Evolutionary conservation across 768 basidiomycete genomes (phyloP).

Genomic region (Cyclocybe aegerita): DNA sequence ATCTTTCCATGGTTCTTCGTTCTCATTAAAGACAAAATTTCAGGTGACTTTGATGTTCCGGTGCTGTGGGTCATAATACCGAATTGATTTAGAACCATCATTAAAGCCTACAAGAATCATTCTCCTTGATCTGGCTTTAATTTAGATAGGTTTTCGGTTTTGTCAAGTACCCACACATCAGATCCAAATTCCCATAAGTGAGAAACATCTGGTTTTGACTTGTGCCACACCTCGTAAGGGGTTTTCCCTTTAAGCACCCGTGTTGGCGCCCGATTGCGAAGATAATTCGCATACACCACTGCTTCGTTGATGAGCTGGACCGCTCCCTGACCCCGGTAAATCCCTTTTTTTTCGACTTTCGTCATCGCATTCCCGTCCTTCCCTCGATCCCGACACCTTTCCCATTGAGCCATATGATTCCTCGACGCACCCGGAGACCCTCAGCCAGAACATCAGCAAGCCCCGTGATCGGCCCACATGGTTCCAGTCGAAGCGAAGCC

Average conservation of each 20-base stretch:
- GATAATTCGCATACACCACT: conserved; percentile 23
- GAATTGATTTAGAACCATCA: conserved; percentile 21
- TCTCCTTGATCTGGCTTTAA: conserved; percentile 18
- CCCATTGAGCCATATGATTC: too few relatives aligned
- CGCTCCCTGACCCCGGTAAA: too few relatives aligned
- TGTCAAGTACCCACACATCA: conserved; percentile 22
- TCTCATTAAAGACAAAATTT: conserved; percentile 25
- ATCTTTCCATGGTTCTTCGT: conserved; percentile 9
- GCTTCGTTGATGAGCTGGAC: too few relatives aligned
- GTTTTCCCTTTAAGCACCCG: conserved; percentile 18
- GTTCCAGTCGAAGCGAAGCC: too few relatives aligned
- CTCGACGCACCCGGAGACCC: too few relatives aligned
- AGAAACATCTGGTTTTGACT: conserved; percentile 20
- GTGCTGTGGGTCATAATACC: conserved; percentile 20
- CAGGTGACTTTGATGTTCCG: conserved; percentile 20
- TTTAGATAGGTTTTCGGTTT: conserved; percentile 13
- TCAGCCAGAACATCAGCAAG: too few relatives aligned
- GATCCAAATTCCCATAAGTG: conserved; percentile 25
- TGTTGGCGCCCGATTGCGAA: conserved; percentile 27
- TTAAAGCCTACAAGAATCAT: conserved; percentile 22
- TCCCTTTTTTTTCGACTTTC: too few relatives aligned
- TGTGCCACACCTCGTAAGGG: conserved; percentile 19
- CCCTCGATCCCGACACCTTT: too few relatives aligned
- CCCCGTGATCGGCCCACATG: too few relatives aligned
- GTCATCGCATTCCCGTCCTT: too few relatives aligned